Evolutionary conservation across 1,284 basidiomycete genomes (phyloP).

Genomic region (Cutaneotrichosporon sp.): DNA sequence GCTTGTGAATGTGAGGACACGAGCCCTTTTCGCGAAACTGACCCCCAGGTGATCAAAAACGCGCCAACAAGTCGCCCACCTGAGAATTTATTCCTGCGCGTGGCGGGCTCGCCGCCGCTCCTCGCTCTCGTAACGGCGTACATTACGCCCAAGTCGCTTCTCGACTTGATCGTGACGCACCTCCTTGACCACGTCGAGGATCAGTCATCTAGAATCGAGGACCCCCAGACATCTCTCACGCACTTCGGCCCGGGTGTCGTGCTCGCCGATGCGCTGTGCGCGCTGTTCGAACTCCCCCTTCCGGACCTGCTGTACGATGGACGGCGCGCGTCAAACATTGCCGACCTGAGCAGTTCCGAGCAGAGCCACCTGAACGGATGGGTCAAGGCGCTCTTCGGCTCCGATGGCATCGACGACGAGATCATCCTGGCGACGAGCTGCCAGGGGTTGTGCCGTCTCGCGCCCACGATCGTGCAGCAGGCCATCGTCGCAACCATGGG

Average conservation of each 20-base stretch:
- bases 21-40: not conserved
- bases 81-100: constrained; percentile 38
- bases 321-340: constrained; percentile 40
- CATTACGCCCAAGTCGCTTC: constrained; percentile 28
- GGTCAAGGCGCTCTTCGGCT: constrained; percentile 52
- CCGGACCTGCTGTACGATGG: constrained; percentile 37
- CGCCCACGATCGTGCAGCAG: constrained; percentile 57
- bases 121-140: constrained; percentile 27
- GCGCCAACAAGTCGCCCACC: constrained; percentile 30
- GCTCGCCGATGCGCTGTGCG: constrained; percentile 43
- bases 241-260: constrained; percentile 52
- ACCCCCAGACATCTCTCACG: constrained; percentile 49
- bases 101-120: constrained; percentile 35
- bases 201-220: constrained; percentile 33
- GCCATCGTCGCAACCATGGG: constrained; percentile 54
- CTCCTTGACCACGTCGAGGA: constrained; percentile 37
- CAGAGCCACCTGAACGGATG: constrained; percentile 48
- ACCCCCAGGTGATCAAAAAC: constrained; percentile 28
- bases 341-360: constrained; percentile 32
- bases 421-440: constrained; percentile 55
- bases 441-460: constrained; percentile 52
- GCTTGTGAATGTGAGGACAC: constrained; percentile 28
- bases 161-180: constrained; percentile 27
- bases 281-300: constrained; percentile 39
- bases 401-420: constrained; percentile 53